Percentiles rank a stretch among this genome's conserved stretches.
Evolutionary conservation across 1,284 basidiomycete species (phyloP).

Genomic region (Malassezia cuniculi): DNA sequence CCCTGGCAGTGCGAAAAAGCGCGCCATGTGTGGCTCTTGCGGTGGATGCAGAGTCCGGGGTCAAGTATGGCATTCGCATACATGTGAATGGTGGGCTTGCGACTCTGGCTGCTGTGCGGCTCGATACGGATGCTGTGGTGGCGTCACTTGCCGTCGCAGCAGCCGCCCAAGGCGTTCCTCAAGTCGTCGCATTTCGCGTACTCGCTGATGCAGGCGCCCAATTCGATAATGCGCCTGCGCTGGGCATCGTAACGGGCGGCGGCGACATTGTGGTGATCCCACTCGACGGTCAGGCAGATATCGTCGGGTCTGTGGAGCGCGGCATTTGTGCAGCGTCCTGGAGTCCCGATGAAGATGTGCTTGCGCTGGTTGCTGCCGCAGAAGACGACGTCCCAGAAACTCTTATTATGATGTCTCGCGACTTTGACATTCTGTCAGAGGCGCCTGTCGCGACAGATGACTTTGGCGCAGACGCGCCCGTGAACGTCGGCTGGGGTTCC

Average conservation of each 20-base stretch:
- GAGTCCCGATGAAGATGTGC: constrained; percentile 77
- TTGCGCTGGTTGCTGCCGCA: constrained; percentile 51
- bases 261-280: constrained; percentile 36
- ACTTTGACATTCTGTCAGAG: constrained; percentile 78
- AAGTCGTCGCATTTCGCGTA: constrained; percentile 25
- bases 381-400: constrained; percentile 49
- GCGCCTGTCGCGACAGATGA: constrained; percentile 58
- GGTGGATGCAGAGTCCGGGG: no score
- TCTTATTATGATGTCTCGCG: constrained; percentile 73
- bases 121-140: no score
- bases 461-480: constrained; percentile 79
- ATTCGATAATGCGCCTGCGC: constrained; percentile 22
- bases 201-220: constrained; percentile 33
- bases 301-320: constrained; percentile 63
- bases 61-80: no score
- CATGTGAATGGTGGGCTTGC: no score
- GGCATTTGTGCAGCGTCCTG: constrained; percentile 72
- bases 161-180: background rate
- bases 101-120: no score
- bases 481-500: constrained; percentile 95
- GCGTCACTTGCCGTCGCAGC: constrained; percentile 8
- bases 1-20: no score
- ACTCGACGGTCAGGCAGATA: constrained; percentile 14
- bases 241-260: constrained; percentile 30
- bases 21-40: no score